Base-by-base conservation (phyloP, 2,329 filamentous ascomycete genomes). In the Aspergillus hiratsukae region DNA sequence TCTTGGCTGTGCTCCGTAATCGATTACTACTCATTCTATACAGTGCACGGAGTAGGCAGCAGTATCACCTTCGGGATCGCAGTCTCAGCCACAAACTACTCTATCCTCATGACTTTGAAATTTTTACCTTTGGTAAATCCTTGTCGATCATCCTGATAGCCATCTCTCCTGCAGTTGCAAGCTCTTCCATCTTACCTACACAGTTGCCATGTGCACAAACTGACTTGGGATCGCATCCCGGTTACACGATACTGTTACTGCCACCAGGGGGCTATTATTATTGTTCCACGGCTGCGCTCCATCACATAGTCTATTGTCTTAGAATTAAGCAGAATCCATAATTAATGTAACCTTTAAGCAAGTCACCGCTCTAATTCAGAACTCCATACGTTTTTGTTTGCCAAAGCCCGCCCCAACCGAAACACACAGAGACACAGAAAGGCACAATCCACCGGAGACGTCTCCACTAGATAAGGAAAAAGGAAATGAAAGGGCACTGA, bases 401-500 rank as follows among this genome's bases (percentile, higher is more conserved):
- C 29, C 41, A 51, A 37, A 53, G 31, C 14, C 31, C 31, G 31
- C 31, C 31, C 31, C 31, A 37, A 37, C 31, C 31, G 48, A 48
- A 59, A 54, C 53, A 48, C 56, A 60, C 27, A 41, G 43, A 17
- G 29, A 59, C 49, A 8, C 51, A 37, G 37, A 55, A n/a, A 51
- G 23, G 19, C 54, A 57, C 43, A 57, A 57, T 37, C 49, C 49
- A 46, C 45, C 21, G 53, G 21, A 48, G 45, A 55, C 46, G 29
- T 40, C 31, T 37, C 49, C 37, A 43, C 27, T 29, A 51, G 27
- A 58, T 35, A 54, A 28, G 43, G 48, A 53, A n/a, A 46, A 52
- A 49, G 21, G 28, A 41, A 53, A 51, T 46, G 29, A 48, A 50
- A 54, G 55, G 52, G 55, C 56, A 60, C 58, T 52, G 54, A 46